Evolutionary conservation across 257 asterid genomes (phyloP), one percentile per base, ranked within the genome.

Genomic region (Solanum ahanhuiri): DNA sequence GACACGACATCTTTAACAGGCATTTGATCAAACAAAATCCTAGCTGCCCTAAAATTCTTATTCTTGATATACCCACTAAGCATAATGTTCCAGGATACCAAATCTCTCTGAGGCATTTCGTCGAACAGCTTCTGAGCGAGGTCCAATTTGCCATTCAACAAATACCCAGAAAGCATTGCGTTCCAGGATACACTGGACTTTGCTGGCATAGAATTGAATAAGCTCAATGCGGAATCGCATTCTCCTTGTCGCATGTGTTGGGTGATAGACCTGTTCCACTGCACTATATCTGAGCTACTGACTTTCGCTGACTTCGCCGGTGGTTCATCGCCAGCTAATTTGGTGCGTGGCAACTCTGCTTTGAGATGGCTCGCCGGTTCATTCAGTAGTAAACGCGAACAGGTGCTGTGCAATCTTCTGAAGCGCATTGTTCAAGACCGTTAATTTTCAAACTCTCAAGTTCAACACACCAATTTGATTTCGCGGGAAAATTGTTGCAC

Each of bases 121-220:
- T 93, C 95, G 81, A 96, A 96, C 92, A 96, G 70, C 20, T 92
- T 34, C 15, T 88, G 92, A 81, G 99, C 98, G 23, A 89, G 87
- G 48, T 83, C 89, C 43, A 93, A 91, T 33, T 82, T 88, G 67
- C 90, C 91, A 48, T 94, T 96, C 12, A 86, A 87, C 87, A 94
- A 30, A 88, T 91, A 95, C 45, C 99, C 99, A 10, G 96, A 94
- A 9, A 96, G 89, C 98, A 96, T 92, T 15, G 93, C 88, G 89
- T 95, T 95, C 95, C 94, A 96, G 60, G 98, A 91, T 15, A 96
- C 97, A 8, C 92, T 85, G 43, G 93, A 93, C 89, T 89, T 94
- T 64, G 91, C 90, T 15, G 93, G 91, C 98, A 96, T 96, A 31
- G 96, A 88, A 43, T 93, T 88, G 93, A 96, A 96, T 88, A 95